Conservation (phyloP, 179 eudicot genomes). For the Patellifolia procumbens region DNA sequence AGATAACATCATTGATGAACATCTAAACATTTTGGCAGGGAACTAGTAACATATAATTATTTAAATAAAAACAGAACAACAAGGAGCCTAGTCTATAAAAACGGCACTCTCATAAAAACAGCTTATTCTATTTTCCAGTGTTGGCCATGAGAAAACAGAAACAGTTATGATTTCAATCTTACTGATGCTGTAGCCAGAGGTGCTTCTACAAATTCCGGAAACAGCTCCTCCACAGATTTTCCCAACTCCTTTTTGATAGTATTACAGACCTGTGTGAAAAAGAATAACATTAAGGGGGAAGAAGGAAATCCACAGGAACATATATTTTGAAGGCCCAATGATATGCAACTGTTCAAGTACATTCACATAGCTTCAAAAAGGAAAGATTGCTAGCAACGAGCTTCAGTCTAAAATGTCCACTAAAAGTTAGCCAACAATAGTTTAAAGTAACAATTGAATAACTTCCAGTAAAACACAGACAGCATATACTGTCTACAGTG, state of each 20-base stretch:
- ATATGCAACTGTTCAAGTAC: background rate
- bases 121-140: slow-evolving; percentile 4
- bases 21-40: background rate
- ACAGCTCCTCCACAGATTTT: slow-evolving; percentile 67
- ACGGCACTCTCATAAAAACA: background rate
- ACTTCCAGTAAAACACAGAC: background rate
- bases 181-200: slow-evolving; percentile 98
- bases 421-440: background rate
- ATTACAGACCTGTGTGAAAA: slow-evolving; percentile 53
- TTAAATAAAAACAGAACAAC: background rate
- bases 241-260: slow-evolving; percentile 80
- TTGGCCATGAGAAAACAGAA: background rate
- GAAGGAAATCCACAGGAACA: background rate
- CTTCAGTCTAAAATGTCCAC: background rate
- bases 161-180: slow-evolving; percentile 35
- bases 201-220: slow-evolving; percentile 51
- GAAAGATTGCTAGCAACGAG: background rate
- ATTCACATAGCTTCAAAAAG: background rate
- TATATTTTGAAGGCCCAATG: background rate
- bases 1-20: background rate
- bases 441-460: background rate
- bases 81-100: background rate
- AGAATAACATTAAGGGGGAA: background rate
- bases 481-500: too few species aligned
- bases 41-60: background rate